Conservation (phyloP, 805 yeast species). For the Zygosaccharomyces bisporus region DNA sequence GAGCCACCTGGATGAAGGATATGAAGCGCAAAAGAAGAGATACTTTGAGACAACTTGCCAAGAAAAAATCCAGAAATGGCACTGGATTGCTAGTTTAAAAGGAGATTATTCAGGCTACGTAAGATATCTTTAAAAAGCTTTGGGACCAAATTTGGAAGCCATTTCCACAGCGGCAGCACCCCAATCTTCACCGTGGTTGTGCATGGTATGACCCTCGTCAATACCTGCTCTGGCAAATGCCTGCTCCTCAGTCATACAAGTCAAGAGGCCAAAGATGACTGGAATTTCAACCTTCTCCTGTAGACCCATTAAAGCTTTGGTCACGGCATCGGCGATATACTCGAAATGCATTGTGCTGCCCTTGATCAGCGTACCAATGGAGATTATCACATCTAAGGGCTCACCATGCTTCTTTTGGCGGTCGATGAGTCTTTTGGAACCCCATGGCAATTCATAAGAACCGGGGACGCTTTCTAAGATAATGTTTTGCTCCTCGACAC, state of each 20-base stretch:
- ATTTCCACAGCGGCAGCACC: conserved; percentile 98
- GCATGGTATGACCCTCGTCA: conserved; percentile 58
- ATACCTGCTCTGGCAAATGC: conserved; percentile 92
- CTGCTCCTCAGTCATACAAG: conserved; percentile 91
- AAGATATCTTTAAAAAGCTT: conserved; percentile 13
- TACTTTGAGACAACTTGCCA: conserved; percentile 54
- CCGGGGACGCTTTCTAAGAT: conserved; percentile 88
- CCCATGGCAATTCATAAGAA: conserved; percentile 88
- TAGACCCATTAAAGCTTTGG: conserved; percentile 78
- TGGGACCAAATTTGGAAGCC: conserved; percentile 49
- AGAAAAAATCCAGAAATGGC: conserved; percentile 32
- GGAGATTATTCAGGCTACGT: background rate
- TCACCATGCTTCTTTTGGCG: conserved; percentile 41
- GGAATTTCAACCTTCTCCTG: conserved; percentile 71
- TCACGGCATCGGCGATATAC: conserved; percentile 87
- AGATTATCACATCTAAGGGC: conserved; percentile 78
- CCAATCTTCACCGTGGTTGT: conserved; percentile 98
- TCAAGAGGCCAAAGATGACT: conserved; percentile 88
- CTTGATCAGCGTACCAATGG: conserved; percentile 92
- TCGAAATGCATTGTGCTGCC: conserved; percentile 98
- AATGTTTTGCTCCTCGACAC: conserved; percentile 75
- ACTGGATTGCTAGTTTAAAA: conserved; percentile 9
- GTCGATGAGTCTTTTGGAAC: conserved; percentile 52
- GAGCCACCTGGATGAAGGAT: conserved; percentile 76
- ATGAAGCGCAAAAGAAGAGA: conserved; percentile 76